Evolutionary conservation across 345 rosid species (phyloP), one percentile per base, ranked within the genome.

Genomic region (Eucalyptus tenuipes): DNA sequence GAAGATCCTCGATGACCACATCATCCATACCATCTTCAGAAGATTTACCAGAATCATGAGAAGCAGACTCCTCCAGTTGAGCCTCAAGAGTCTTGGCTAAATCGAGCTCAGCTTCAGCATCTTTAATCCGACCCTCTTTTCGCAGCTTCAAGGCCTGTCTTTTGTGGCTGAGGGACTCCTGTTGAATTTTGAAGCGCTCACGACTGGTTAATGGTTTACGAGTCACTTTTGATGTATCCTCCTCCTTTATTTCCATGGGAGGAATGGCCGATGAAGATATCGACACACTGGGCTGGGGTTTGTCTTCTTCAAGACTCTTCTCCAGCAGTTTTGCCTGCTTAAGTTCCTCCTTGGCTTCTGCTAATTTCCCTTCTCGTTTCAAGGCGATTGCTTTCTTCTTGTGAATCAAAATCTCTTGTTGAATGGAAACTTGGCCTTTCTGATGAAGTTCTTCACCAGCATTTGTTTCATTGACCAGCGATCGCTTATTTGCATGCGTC

Each of bases 81-180:
- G 96, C 93, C 92, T 98, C 99, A 61, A 98, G 96, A 89, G 95
- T 87, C 96, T 95, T 98, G 88, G 99, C 99, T 57, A 94, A 86
- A 91, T 98, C 99, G 88, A 94, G 92, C 91, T 98, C 98, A 50
- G 97, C 98, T 88, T 98, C 99, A 29, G 99, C 99, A 94, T 97
- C 98, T 89, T 93, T 92, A 89, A 90, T 89, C 66, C 92, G 92
- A 88, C 98, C 99, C 93, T 97, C 99, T 86, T 95, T 96, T 7
- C 98, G 92, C 88, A 96, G 93, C 91, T 96, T 97, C 93, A 97
- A 91, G 86, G 98, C 99, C 92, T 93, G 95, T 22, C 98, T 96
- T 90, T 97, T 96, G 91, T 96, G 99, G 86, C 94, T 87, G 17
- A 96, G 94, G 61, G 99, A 96, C 89, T 97, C 95, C 91, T 96